Percentiles rank a stretch among this genome's conserved stretches.
These are phyloP conservation scores for Coffea canephora DNA, from an alignment of 257 asterid species.

Conservation along the genomic window DNA sequence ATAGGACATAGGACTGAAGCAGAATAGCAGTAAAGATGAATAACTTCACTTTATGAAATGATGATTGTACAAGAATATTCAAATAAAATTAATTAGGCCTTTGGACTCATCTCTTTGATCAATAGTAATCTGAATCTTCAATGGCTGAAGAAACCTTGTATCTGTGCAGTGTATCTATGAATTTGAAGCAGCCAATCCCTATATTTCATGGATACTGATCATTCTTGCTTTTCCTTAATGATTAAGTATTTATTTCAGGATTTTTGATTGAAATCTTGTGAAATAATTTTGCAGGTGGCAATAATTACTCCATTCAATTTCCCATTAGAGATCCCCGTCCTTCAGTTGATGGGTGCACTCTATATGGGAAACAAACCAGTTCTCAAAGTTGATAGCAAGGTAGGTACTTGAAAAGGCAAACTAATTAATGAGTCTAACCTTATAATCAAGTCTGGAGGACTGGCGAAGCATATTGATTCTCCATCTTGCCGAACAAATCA, in stretches of 20 bases:
- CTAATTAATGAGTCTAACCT: background rate
- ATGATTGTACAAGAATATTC: no score
- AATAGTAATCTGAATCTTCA: background rate
- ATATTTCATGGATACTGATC: background rate
- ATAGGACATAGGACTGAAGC: background rate
- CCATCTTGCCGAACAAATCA: background rate
- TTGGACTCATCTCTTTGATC: background rate
- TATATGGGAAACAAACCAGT: constrained; percentile 99
- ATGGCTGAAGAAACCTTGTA: background rate
- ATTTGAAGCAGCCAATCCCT: background rate
- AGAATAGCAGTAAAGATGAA: background rate
- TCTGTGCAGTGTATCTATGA: no score
- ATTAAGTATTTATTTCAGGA: background rate
- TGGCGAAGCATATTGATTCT: background rate
- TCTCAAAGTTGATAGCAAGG: constrained; percentile 97
- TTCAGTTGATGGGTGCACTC: constrained; percentile 97
- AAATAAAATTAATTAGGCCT: background rate
- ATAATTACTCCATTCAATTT: constrained; percentile 92
- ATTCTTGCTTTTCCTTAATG: background rate
- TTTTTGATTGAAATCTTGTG: background rate
- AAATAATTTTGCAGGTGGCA: constrained; percentile 52
- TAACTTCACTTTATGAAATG: background rate
- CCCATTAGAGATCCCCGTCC: constrained; percentile 94
- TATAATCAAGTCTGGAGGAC: background rate
- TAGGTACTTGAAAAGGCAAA: constrained; percentile 14